Conservation (phyloP, 768 basidiomycete genomes). For the Phlebiopsis gigantea region DNA sequence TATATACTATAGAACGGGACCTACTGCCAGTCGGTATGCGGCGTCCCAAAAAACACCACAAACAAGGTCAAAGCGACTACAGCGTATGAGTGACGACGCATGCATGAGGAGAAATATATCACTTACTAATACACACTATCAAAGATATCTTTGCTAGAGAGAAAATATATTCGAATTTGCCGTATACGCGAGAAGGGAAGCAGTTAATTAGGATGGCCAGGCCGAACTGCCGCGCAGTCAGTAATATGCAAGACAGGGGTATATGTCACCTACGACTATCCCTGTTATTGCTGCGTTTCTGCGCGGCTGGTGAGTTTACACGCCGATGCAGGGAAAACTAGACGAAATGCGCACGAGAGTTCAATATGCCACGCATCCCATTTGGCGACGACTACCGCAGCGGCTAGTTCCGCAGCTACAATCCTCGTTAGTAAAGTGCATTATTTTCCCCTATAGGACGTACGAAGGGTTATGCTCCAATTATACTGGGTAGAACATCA, state of each 20-base stretch:
- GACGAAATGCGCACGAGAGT: no score
- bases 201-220: slow-evolving; percentile 16
- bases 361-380: no score
- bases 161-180: slow-evolving; percentile 24
- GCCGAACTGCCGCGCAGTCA: slow-evolving; percentile 17
- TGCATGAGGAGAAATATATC: slow-evolving; percentile 18
- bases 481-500: slow-evolving; percentile 17
- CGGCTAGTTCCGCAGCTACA: slow-evolving; percentile 42
- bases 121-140: slow-evolving; percentile 22
- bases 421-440: no score
- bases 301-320: not conserved
- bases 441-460: no score
- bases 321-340: not conserved
- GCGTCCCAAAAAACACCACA: no score
- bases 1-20: no score
- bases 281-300: not conserved
- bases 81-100: no score
- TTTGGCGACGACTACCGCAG: slow-evolving; percentile 43
- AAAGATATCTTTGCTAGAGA: slow-evolving; percentile 24
- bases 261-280: not conserved
- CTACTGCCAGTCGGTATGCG: no score
- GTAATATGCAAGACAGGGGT: not conserved
- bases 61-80: no score
- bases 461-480: slow-evolving; percentile 22
- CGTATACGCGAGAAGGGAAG: slow-evolving; percentile 18